Conservation (phyloP, 176 grass and related monocot species). For the Pontederia crassipes region DNA sequence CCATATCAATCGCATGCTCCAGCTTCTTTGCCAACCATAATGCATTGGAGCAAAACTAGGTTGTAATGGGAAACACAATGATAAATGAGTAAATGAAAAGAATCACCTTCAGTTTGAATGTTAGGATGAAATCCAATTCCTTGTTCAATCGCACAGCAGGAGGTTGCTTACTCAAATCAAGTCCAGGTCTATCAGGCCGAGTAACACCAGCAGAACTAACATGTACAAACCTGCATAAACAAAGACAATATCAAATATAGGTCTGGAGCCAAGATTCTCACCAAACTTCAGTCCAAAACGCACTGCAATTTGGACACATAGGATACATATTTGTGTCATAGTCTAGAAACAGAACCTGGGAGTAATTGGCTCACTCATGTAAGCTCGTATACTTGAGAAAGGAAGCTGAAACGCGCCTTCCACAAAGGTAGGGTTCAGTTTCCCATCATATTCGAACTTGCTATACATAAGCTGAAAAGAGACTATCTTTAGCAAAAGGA, state of each 20-base stretch:
- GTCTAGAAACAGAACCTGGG: conserved; percentile 54
- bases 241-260: not conserved
- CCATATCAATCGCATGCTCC: no score
- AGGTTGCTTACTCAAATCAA: conserved; percentile 96
- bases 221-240: conserved; percentile 62
- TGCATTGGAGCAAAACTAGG: not conserved
- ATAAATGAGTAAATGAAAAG: no score
- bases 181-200: conserved; percentile 78
- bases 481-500: not conserved
- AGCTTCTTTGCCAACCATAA: no score
- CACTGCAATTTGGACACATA: not conserved
- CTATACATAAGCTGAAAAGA: conserved; percentile 95
- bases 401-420: conserved; percentile 95
- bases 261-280: not conserved
- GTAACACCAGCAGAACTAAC: conserved; percentile 94
- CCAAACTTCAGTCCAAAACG: not conserved
- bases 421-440: conserved; percentile 81
- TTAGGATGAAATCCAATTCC: conserved; percentile 86
- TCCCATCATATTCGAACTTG: conserved; percentile 97
- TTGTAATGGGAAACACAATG: no score
- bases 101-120: conserved; percentile 84
- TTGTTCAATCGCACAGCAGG: conserved; percentile 95
- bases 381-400: conserved; percentile 79
- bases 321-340: conserved; percentile 6
- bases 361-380: conserved; percentile 68